These are phyloP conservation scores for Petasospora rhodanensis DNA, from an alignment of 1,139 yeast species.

Conservation along the genomic window DNA sequence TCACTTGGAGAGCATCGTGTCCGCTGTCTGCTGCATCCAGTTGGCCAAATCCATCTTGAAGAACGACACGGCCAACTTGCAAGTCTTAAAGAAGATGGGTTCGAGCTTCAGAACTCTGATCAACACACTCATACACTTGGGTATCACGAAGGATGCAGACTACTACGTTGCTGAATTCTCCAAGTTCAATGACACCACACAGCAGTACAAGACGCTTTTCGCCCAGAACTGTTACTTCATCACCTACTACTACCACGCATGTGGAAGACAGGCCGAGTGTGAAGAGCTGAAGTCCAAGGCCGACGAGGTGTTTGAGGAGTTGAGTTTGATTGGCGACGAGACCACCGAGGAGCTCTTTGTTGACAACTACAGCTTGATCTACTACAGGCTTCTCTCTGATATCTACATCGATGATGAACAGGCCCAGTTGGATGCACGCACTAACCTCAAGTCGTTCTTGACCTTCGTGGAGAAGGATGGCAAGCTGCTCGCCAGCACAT, in stretches of 20 bases:
- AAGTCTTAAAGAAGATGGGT: slow-evolving; percentile 32
- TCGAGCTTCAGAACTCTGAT: slow-evolving; percentile 36
- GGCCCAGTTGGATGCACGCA: slow-evolving; percentile 15
- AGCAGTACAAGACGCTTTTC: slow-evolving; percentile 9
- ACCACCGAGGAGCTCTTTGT: slow-evolving; percentile 24
- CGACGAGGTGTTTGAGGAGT: slow-evolving; percentile 16
- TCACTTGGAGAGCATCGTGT: slow-evolving; percentile 27
- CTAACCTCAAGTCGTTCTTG: slow-evolving; percentile 26
- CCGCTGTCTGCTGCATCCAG: slow-evolving; percentile 29
- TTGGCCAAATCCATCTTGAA: slow-evolving; percentile 31
- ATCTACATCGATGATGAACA: slow-evolving; percentile 21
- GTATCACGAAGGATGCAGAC: slow-evolving; percentile 49
- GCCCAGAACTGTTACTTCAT: slow-evolving; percentile 23
- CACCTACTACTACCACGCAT: slow-evolving; percentile 23
- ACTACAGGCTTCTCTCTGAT: slow-evolving; percentile 17
- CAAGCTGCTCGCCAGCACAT: slow-evolving; percentile 22
- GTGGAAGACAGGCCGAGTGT: slow-evolving; percentile 16
- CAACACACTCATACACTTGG: slow-evolving; percentile 38
- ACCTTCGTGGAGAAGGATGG: slow-evolving; percentile 19
- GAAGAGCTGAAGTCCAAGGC: slow-evolving; percentile 8
- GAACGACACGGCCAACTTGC: slow-evolving; percentile 33
- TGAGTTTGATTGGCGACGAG: slow-evolving; percentile 17
- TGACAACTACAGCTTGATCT: slow-evolving; percentile 23
- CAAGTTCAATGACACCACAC: slow-evolving; percentile 33
- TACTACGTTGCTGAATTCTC: slow-evolving; percentile 46